These are phyloP conservation scores for Quercus glauca DNA, from an alignment of 306 rosid species.

Conservation along the genomic window DNA sequence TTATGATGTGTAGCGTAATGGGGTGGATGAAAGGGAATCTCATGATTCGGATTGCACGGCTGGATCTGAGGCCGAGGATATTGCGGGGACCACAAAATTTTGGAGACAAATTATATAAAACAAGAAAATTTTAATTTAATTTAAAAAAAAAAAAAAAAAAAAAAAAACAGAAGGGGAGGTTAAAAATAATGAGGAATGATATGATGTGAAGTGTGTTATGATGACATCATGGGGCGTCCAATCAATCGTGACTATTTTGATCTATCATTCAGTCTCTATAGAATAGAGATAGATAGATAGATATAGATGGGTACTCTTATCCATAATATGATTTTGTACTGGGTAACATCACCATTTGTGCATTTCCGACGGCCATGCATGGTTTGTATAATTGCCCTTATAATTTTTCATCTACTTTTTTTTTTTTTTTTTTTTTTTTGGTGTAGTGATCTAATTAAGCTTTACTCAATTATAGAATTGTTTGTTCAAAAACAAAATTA, in stretches of 20 bases:
- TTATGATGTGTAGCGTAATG: constrained; percentile 43
- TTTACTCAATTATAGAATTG: no score
- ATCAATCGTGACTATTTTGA: constrained; percentile 56
- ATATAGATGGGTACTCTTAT: neutral
- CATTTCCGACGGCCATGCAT: no score
- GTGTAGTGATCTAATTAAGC: no score
- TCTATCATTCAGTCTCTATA: constrained; percentile 13
- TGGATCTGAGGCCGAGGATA: constrained; percentile 46
- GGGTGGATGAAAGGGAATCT: constrained; percentile 48
- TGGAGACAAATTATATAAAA: neutral
- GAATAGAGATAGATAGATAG: no score
- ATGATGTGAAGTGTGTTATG: constrained; percentile 43
- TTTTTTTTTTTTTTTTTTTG: no score
- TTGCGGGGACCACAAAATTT: constrained; percentile 44
- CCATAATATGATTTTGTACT: neutral
- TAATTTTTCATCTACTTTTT: no score
- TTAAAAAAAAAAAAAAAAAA: neutral
- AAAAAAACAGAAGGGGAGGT: neutral
- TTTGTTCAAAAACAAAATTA: no score
- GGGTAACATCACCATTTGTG: neutral
- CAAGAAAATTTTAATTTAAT: no score
- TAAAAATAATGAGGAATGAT: constrained; percentile 37
- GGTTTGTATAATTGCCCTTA: no score
- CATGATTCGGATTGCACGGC: constrained; percentile 73
- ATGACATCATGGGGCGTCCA: constrained; percentile 82